A percentile compares a stretch with the other conserved stretches of the same genome.
These are phyloP conservation scores for Dicorynia guianensis DNA, from an alignment of 306 rosid species.

Conservation along the genomic window DNA sequence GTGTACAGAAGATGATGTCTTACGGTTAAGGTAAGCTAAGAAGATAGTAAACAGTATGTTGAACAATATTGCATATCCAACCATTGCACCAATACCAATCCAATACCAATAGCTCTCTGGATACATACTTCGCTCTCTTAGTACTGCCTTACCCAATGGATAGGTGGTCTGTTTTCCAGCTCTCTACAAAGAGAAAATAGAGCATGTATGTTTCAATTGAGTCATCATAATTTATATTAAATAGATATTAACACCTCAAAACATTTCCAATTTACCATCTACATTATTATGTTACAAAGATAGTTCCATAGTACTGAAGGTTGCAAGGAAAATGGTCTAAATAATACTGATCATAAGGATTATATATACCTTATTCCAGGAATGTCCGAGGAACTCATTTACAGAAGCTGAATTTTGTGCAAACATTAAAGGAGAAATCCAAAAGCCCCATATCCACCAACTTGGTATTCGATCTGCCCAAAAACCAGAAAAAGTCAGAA, in stretches of 20 bases:
- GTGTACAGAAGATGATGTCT: slow-evolving; percentile 49
- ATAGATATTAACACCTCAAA: slow-evolving; percentile 13
- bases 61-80: slow-evolving; percentile 91
- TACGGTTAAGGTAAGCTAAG: slow-evolving; percentile 94
- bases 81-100: slow-evolving; percentile 97
- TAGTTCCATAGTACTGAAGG: slow-evolving; percentile 2
- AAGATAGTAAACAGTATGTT: slow-evolving; percentile 81
- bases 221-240: slow-evolving; percentile 29
- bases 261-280: slow-evolving; percentile 9
- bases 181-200: slow-evolving; percentile 52
- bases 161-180: slow-evolving; percentile 57
- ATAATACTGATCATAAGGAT: slow-evolving; percentile 15
- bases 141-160: slow-evolving; percentile 75
- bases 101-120: slow-evolving; percentile 95
- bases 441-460: slow-evolving; percentile 99
- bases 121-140: slow-evolving; percentile 72
- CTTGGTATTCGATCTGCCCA: slow-evolving; percentile 75
- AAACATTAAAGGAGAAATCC: slow-evolving; percentile 99
- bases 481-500: slow-evolving; percentile 42
- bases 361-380: slow-evolving; percentile 85
- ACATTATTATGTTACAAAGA: slow-evolving; percentile 16
- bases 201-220: slow-evolving; percentile 33
- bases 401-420: slow-evolving; percentile 94
- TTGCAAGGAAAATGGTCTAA: slow-evolving; percentile 1
- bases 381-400: slow-evolving; percentile 95